phyloP scores from a whole-genome alignment of 768 basidiomycete species.

The Pleurotus sapidus region DNA sequence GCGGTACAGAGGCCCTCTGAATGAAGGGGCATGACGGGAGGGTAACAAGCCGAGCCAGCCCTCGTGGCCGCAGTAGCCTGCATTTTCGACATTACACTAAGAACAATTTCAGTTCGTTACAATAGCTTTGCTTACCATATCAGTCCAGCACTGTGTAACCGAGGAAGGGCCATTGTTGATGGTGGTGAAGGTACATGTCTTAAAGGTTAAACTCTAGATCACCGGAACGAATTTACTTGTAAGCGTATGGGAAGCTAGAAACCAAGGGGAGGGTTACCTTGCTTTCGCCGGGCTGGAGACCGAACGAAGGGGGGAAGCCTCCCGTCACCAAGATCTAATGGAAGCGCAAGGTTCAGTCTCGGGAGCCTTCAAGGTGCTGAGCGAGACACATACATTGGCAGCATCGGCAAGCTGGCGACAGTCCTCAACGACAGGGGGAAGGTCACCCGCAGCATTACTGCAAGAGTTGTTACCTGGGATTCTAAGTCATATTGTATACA shows the following conservation, averaged over 20 bases:
- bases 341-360: background rate
- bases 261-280: background rate
- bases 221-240: background rate
- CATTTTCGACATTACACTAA: background rate
- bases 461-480: background rate
- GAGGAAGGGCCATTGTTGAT: slow-evolving; percentile 1
- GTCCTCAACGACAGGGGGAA: background rate
- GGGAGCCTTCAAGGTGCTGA: background rate
- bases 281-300: background rate
- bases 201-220: background rate
- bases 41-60: slow-evolving; percentile 5
- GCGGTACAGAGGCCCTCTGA: background rate
- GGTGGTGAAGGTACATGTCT: background rate
- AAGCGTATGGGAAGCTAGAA: background rate
- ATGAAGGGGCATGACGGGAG: slow-evolving; percentile 1
- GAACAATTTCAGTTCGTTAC: too few relatives aligned
- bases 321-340: background rate
- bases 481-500: background rate
- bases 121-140: background rate
- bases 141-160: slow-evolving; percentile 4
- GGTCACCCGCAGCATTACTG: background rate
- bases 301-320: slow-evolving; percentile 3
- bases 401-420: background rate
- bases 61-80: background rate
- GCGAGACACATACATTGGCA: background rate